These are phyloP conservation scores for Apiotrichum mycotoxinovorans DNA, from an alignment of 1,284 basidiomycete genomes.

Conservation along the genomic window DNA sequence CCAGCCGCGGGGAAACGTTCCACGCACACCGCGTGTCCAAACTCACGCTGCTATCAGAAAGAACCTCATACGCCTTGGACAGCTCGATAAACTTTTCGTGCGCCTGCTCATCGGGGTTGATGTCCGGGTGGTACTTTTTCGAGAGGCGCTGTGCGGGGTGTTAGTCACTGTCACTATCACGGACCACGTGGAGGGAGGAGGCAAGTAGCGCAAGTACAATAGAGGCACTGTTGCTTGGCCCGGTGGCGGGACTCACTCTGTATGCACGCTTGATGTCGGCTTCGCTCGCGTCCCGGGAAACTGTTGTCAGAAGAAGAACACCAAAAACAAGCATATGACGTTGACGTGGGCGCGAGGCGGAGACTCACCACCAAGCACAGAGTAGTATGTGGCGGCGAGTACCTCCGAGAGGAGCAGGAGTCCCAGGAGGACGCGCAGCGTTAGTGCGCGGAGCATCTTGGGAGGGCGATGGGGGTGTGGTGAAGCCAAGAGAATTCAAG, in stretches of 20 bases:
- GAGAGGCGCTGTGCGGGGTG: constrained; percentile 65
- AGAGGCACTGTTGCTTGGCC: no score
- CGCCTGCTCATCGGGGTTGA: constrained; percentile 78
- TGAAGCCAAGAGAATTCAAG: background rate
- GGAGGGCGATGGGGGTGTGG: no score
- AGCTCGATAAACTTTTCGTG: constrained; percentile 84
- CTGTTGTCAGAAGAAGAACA: constrained; percentile 50
- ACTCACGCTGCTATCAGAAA: constrained; percentile 61
- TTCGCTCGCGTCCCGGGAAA: constrained; percentile 73
- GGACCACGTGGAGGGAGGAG: no score
- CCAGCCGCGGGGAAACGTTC: no score
- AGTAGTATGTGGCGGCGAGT: constrained; percentile 48
- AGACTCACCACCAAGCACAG: constrained; percentile 49
- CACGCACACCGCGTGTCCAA: background rate
- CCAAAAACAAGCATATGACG: background rate
- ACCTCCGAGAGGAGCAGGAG: constrained; percentile 39
- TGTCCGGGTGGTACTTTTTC: constrained; percentile 87
- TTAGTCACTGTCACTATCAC: background rate
- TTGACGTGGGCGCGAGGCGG: no score
- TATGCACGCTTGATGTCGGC: constrained; percentile 87
- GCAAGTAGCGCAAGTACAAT: no score
- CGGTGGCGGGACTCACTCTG: constrained; percentile 47
- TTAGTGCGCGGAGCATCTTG: constrained; percentile 8
- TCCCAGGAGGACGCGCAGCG: constrained; percentile 7
- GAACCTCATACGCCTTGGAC: constrained; percentile 85